phyloP scores from a whole-genome alignment of 805 yeast genomes.

The Metschnikowia amazonensis region DNA sequence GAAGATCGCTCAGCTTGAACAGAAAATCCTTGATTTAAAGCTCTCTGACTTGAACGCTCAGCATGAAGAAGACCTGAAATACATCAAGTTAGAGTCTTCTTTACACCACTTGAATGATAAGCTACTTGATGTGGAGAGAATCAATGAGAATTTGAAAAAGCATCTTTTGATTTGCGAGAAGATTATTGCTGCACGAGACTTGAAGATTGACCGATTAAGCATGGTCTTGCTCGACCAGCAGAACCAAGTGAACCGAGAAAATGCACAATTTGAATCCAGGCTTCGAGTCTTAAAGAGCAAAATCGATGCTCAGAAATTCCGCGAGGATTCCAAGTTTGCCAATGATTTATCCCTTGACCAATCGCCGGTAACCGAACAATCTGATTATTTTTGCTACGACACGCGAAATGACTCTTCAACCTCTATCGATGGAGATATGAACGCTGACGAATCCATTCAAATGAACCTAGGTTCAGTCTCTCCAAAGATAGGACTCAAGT shows the following conservation, averaged over 20 bases:
- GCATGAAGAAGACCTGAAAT: conserved; percentile 45
- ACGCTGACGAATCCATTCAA: neutral
- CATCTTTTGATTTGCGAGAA: conserved; percentile 54
- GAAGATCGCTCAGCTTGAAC: conserved; percentile 17
- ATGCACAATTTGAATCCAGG: conserved; percentile 46
- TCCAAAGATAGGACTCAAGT: conserved; percentile 48
- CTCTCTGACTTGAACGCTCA: conserved; percentile 23
- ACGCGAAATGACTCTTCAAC: conserved; percentile 1
- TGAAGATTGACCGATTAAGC: conserved; percentile 54
- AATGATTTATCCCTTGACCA: neutral
- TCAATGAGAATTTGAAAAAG: conserved; percentile 52
- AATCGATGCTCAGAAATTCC: conserved; percentile 15
- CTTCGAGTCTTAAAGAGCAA: conserved; percentile 22
- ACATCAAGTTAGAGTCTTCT: conserved; percentile 54
- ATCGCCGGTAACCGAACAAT: neutral
- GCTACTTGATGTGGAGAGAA: conserved; percentile 58
- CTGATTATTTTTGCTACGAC: neutral
- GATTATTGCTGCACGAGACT: conserved; percentile 54
- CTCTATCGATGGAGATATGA: conserved; percentile 4
- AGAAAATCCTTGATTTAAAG: conserved; percentile 15
- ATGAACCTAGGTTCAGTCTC: conserved; percentile 19
- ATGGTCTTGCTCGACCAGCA: conserved; percentile 49
- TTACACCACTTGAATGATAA: conserved; percentile 55
- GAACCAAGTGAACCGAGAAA: conserved; percentile 44
- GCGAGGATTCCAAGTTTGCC: conserved; percentile 12